Percentiles rank a stretch among this genome's conserved stretches.
Conservation (phyloP, 2,329 filamentous ascomycete species). For the Dothideomycetidae sp. region DNA sequence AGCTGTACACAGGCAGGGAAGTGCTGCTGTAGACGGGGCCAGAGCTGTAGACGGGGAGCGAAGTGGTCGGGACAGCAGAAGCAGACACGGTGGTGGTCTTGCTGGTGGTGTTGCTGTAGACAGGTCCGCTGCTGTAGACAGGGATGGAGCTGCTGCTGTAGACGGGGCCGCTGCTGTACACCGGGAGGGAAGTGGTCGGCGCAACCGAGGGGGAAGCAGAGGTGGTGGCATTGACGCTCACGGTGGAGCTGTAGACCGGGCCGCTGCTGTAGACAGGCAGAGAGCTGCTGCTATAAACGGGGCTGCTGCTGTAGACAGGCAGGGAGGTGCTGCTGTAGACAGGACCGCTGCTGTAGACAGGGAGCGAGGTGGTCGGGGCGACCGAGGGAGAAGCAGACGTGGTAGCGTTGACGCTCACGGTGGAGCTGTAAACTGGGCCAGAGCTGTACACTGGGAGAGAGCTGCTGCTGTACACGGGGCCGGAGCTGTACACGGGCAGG, state of each 20-base stretch:
- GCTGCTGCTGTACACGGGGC: not conserved
- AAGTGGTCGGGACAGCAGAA: too few species aligned
- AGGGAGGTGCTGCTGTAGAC: not conserved
- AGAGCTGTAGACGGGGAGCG: not conserved
- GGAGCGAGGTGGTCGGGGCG: not conserved
- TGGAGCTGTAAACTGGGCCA: not conserved
- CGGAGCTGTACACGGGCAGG: not conserved
- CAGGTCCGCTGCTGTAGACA: not conserved
- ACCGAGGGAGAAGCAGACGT: too few species aligned
- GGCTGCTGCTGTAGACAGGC: not conserved
- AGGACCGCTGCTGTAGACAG: slow-evolving; percentile 9
- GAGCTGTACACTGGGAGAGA: too few species aligned
- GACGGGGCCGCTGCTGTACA: slow-evolving; percentile 9
- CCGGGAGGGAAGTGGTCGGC: slow-evolving; percentile 1
- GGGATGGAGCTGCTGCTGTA: not conserved
- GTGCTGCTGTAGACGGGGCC: too few species aligned
- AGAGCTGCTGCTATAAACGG: not conserved
- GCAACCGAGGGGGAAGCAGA: too few species aligned
- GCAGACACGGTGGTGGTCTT: too few species aligned
- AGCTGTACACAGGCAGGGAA: not conserved
- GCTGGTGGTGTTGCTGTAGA: slow-evolving; percentile 1
- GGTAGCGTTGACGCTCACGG: not conserved
- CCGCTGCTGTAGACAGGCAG: too few species aligned
- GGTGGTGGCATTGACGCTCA: slow-evolving; percentile 1
- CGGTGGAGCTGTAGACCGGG: not conserved